Base-by-base conservation (phyloP, 75 land plant genomes). In the Cunninghamia lanceolata region DNA sequence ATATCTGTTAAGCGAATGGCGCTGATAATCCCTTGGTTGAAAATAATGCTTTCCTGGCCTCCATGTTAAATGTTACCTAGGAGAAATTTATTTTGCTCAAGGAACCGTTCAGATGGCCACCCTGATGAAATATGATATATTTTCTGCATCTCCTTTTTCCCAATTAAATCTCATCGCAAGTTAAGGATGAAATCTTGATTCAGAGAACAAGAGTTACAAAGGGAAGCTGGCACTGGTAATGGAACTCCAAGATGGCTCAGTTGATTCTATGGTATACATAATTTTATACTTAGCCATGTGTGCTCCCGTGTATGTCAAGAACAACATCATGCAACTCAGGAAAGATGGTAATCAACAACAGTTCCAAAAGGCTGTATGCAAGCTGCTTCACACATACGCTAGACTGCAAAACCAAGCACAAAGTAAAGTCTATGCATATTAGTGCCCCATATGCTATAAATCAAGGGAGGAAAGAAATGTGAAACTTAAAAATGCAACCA, bases 311-410 rank as follows among this genome's bases (percentile, higher is more conserved):
- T 47, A 94, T 88, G 45, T 93, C 95, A 38, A 78, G n/a, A 2
- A 94, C 84, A 50, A 95, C 83, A 46, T 91, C 90, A 3, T 86
- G 87, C 78, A 98, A 85, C 91, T 98, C 99, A 0, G 99, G 99
- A 86, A 98, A 98, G 13, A 94, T 84, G 4, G 99, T 90, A 47
- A 93, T 86, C 38, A 98, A 78, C 17, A 94, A 10, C 53, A 93
- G 89, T 84, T 98, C 99, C 73, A 98, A 82, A 70, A 93, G 86
- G 53, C 92, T 89, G 80, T 94, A 97, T n/a, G 94, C 94, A 50
- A 98, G 96, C 86, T 98, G 99, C 91, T 98, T 98, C 82, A 97
- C 66, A 84, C 95, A 98, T 3, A 93, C 86, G 1, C 92, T 87
- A 10, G 99, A 97, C 99, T 98, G 99, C 87, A 92, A 86, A 53